phyloP scores from a whole-genome alignment of 2,329 filamentous ascomycete genomes.

The Parasarocladium wereldwijsianum region DNA sequence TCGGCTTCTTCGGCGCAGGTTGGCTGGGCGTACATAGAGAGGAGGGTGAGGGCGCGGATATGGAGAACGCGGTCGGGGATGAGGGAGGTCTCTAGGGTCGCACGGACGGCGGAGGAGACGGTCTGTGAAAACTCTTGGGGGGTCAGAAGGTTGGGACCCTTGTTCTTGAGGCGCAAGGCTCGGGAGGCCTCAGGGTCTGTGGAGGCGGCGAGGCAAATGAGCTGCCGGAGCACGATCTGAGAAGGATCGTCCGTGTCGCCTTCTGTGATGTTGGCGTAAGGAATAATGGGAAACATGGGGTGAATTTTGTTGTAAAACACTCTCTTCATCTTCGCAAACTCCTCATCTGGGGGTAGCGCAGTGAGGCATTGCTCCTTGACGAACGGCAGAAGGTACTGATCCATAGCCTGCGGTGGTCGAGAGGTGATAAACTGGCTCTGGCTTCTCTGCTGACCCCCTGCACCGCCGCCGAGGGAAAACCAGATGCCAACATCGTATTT shows the following conservation, averaged over 20 bases:
- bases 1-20: slow-evolving; percentile 37
- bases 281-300: slow-evolving; percentile 38
- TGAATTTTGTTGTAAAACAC: slow-evolving; percentile 38
- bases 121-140: slow-evolving; percentile 32
- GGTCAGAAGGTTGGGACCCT: slow-evolving; percentile 21
- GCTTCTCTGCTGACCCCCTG: slow-evolving; percentile 11
- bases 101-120: slow-evolving; percentile 31
- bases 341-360: slow-evolving; percentile 29
- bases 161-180: slow-evolving; percentile 28
- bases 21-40: slow-evolving; percentile 46
- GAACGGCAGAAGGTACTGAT: slow-evolving; percentile 25
- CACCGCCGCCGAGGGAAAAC: slow-evolving; percentile 21
- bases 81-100: slow-evolving; percentile 36
- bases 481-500: slow-evolving; percentile 42
- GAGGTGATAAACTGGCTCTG: slow-evolving; percentile 21
- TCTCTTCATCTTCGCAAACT: slow-evolving; percentile 28
- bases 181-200: slow-evolving; percentile 29
- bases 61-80: slow-evolving; percentile 39
- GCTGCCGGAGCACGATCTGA: slow-evolving; percentile 33
- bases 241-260: slow-evolving; percentile 17
- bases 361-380: slow-evolving; percentile 30
- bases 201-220: slow-evolving; percentile 39
- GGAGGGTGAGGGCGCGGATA: slow-evolving; percentile 36
- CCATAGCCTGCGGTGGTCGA: slow-evolving; percentile 22
- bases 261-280: slow-evolving; percentile 18